Conservation (phyloP, 352 stramenopile genomes). For the Globisporangium paddicum region DNA sequence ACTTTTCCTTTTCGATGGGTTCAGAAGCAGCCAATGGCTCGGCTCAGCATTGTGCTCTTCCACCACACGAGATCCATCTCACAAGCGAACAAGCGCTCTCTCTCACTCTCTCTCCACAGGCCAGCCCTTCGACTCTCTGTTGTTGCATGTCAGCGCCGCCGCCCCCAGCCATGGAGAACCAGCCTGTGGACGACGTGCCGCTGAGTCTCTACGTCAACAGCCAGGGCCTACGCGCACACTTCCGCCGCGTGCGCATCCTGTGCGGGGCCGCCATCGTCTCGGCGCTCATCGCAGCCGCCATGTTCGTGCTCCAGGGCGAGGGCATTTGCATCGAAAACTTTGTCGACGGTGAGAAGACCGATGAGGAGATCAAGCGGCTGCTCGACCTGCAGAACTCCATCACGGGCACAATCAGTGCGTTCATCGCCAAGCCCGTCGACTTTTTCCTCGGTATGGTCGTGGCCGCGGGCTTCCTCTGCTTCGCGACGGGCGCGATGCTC, state of each 20-base stretch:
- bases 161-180: background rate
- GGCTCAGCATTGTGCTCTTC: too few species aligned
- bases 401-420: background rate
- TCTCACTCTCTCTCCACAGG: too few species aligned
- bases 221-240: background rate
- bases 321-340: slow-evolving; percentile 5
- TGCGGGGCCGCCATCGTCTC: background rate
- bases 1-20: too few species aligned
- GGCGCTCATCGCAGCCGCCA: background rate
- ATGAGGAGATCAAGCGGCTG: slow-evolving; percentile 2
- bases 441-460: slow-evolving; percentile 3
- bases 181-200: background rate
- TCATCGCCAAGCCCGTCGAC: slow-evolving; percentile 3
- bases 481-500: slow-evolving; percentile 7
- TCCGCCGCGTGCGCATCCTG: background rate
- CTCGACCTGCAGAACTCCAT: slow-evolving; percentile 12
- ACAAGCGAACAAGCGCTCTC: too few species aligned
- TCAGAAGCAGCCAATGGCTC: too few species aligned
- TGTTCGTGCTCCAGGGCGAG: background rate
- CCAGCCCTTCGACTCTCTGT: too few species aligned
- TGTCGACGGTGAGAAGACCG: background rate
- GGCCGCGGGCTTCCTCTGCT: slow-evolving; percentile 1
- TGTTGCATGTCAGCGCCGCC: background rate
- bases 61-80: too few species aligned
- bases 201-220: background rate